Percentiles rank a stretch among this genome's conserved stretches.
phyloP scores from a whole-genome alignment of 2,329 filamentous ascomycete genomes.

The Pseudogymnoascus pannorum region DNA sequence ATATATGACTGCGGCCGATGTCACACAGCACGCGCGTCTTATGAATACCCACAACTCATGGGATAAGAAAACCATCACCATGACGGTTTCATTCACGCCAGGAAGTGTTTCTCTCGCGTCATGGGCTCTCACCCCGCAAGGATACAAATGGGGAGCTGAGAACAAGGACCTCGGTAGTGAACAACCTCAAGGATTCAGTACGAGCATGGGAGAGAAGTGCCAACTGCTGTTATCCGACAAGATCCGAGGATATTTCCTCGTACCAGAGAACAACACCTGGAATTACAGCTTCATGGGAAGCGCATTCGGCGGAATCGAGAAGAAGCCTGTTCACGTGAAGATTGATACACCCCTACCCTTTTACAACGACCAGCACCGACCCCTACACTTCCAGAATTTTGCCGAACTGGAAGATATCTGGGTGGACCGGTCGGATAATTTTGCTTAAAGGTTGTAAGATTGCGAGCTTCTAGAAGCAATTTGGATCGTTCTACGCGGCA shows the following conservation, averaged over 20 bases:
- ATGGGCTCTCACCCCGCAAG: slow-evolving; percentile 84
- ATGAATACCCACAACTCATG: slow-evolving; percentile 75
- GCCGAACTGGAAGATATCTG: slow-evolving; percentile 95
- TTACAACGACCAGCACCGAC: slow-evolving; percentile 87
- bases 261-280: slow-evolving; percentile 84
- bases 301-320: slow-evolving; percentile 79
- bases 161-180: slow-evolving; percentile 92
- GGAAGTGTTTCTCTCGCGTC: slow-evolving; percentile 91
- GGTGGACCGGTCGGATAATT: slow-evolving; percentile 88
- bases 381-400: slow-evolving; percentile 95
- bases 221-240: slow-evolving; percentile 89
- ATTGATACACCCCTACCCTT: slow-evolving; percentile 85
- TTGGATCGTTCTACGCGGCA: slow-evolving; percentile 6
- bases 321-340: slow-evolving; percentile 85
- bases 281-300: slow-evolving; percentile 98
- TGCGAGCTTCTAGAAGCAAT: slow-evolving; percentile 3
- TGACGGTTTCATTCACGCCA: slow-evolving; percentile 93
- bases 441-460: slow-evolving; percentile 54
- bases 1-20: slow-evolving; percentile 93
- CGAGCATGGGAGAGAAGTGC: slow-evolving; percentile 88
- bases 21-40: slow-evolving; percentile 85
- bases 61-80: slow-evolving; percentile 85
- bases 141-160: slow-evolving; percentile 94
- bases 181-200: slow-evolving; percentile 88
- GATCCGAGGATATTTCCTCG: slow-evolving; percentile 92